Base-by-base conservation (phyloP, 75 land plant species). In the Chamaecyparis obtusa region DNA sequence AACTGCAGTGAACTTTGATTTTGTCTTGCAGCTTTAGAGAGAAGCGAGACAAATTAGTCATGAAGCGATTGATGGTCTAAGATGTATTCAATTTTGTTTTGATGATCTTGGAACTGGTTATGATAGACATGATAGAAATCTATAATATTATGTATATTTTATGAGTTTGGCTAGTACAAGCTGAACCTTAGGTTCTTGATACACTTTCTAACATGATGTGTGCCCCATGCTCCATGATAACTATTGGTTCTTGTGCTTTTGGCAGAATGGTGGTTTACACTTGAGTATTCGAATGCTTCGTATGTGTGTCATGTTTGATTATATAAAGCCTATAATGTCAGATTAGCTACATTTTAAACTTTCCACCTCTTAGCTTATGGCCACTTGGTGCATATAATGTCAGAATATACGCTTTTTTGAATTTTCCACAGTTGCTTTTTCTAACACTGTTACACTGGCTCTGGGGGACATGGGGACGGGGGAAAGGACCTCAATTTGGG, bases 1-100 rank as follows among this genome's bases (percentile, higher is more conserved):
- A 81, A n/a, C 33, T 10, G 13, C 32, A 44, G 0, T 41, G 16
- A 81, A 27, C 64, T 55, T 84, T 51, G 85, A 36, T 17, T 84
- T 51, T 54, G 33, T 51, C 16, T 84, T 56, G 43, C 85, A 84
- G 85, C 85, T 32, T 84, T 84, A 56, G 85, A 84, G n/a, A 51
- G 85, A 39, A 84, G 64, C 35, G 85, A 84, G 14, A 36, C 67
- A 56, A 84, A 56, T 56, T 84, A 84, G 64, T 56, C 27, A 56
- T 13, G 76, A 74, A 74, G 76, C 15, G 15, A 35, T 13, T 11
- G 32, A 32, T 74, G 76, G 76, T 33, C 7, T 3, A 74, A 32
- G 76, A 74, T 74, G 76, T 33, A 74, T 30, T 36, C 33, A 13
- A 10, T 74, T 74, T 74, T 32, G 76, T 33, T 49, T 49, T 74